Base-by-base conservation (phyloP, 352 stramenopile species). In the Phytophthora ramorum region DNA sequence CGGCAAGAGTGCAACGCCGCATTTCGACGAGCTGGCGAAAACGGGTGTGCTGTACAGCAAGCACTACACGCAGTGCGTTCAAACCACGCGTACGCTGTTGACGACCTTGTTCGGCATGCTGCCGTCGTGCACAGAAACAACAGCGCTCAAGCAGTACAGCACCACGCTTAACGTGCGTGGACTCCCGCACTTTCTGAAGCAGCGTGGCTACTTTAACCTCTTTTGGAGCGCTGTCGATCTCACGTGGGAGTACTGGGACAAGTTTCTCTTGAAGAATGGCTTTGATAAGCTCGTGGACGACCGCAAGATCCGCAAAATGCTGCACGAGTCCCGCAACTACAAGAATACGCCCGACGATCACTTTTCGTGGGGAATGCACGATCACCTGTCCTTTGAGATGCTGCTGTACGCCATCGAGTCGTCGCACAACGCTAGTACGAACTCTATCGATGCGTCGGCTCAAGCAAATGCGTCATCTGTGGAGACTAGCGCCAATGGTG, bases 91-190 rank as follows among this genome's bases (percentile, higher is more conserved):
- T 7, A 89, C 83, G n/a, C 45, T 92, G 13, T 52, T 92, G 30
- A 90, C 83, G 38, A 88, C 75, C n/a, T 58, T 92, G 19, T 92
- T 92, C 44, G 83, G 83, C 1, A 86, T 92, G 83, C 60, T 88
- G 10, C 83, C 83, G 13, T 89, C 83, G 0, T 90, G 80, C 49
- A 89, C 83, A 0, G 83, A 92, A 64, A 86, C 83, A 4, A 81
- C 81, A 14, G 81, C 80, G 8, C 54, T 92, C 4, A 88, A 89
- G 52, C 73, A 71, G 44, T 88, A 84, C 56, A 79, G 75, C 12
- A 87, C 81, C 3, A 76, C 69, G 28, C 59, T 89, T 16, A 81
- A 77, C 2, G 63, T 88, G 6, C 81, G 71, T 28, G 83, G 83
- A 0, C 41, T 92, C 2, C 81, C 81, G 10, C 81, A 92, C 30